A percentile compares a stretch with the other conserved stretches of the same genome.
Conservation (phyloP, 192 early-diverging fungal species). For the Coemansia guatemalensis region DNA sequence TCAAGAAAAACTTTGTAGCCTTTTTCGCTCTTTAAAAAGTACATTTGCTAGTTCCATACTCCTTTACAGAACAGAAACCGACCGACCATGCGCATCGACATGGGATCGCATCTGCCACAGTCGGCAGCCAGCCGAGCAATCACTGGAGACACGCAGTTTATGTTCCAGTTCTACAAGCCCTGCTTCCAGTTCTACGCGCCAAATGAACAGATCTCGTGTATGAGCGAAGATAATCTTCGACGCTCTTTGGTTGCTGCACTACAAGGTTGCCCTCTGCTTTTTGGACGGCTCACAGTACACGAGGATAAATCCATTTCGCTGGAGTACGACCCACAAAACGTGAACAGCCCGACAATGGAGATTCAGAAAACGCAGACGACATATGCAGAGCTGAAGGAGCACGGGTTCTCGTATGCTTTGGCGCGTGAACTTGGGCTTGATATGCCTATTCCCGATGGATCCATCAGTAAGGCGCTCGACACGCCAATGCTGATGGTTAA, state of each 20-base stretch:
- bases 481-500: constrained; percentile 45
- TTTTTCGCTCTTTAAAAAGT: no score
- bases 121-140: constrained; percentile 11
- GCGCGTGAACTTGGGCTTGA: constrained; percentile 16
- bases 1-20: not conserved
- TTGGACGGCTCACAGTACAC: constrained; percentile 23
- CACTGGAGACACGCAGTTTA: constrained; percentile 48
- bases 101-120: constrained; percentile 15
- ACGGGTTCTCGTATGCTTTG: constrained; percentile 26
- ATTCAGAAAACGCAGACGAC: constrained; percentile 7
- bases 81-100: constrained; percentile 13
- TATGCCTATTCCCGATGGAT: constrained; percentile 33
- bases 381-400: constrained; percentile 12
- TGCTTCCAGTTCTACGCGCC: constrained; percentile 43
- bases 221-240: constrained; percentile 9
- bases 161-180: constrained; percentile 53
- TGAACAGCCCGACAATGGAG: constrained; percentile 38
- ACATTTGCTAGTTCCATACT: not conserved
- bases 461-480: constrained; percentile 6
- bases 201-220: not conserved
- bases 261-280: constrained; percentile 30
- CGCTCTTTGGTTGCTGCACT: constrained; percentile 20
- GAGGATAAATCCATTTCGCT: constrained; percentile 20
- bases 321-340: constrained; percentile 16
- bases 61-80: not conserved